Base-by-base conservation (phyloP, 2,329 filamentous ascomycete genomes). In the Berkeleyomyces basicola region DNA sequence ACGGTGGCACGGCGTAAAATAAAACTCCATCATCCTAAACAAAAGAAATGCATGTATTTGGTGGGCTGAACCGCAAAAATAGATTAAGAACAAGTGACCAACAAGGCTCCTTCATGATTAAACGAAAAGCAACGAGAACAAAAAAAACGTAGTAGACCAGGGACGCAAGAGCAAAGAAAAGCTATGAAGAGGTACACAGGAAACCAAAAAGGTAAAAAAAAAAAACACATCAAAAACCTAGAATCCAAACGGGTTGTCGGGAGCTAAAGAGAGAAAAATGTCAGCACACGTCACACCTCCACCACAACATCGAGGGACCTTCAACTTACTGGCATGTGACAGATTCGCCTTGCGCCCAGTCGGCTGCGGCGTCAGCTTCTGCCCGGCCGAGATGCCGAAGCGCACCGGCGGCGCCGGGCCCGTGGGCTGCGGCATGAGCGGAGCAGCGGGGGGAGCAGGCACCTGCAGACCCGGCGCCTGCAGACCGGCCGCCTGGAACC, bases 341-440 rank as follows among this genome's bases (percentile, higher is more conserved):
- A 99, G 79, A 72, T 97, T 96, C 63, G 93, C 93, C 77, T 88
- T 84, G 69, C 87, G 79, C 67, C 93, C 93, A 5, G 93, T 99
- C 37, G 90, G 81, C 76, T 97, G 93, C 39, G 91, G 84, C 65
- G 82, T 79, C 68, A 97, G 75, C 73, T 88, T 93, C 74, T 90
- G 90, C 39, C 83, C 77, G 37, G 79, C 77, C 63, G 82, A 79
- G 43, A 95, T 85, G 46, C 93, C 93, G 72, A 99, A 99, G 65
- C 90, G 83, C 16, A 99, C 86, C 33, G 90, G 84, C 55, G 93
- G 93, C 23, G 92, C 79, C 5, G 93, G 93, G 0, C 77, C 79
- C 44, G 77, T 82, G 67, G 77, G 74, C 66, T 79, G 74, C 55
- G 77, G 66, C 44, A 66, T 49, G 9, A 67, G 46, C 11, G 65